Evolutionary conservation across 2,329 filamentous ascomycete species (phyloP).

Genomic region (Pseudogymnoascus sp.): DNA sequence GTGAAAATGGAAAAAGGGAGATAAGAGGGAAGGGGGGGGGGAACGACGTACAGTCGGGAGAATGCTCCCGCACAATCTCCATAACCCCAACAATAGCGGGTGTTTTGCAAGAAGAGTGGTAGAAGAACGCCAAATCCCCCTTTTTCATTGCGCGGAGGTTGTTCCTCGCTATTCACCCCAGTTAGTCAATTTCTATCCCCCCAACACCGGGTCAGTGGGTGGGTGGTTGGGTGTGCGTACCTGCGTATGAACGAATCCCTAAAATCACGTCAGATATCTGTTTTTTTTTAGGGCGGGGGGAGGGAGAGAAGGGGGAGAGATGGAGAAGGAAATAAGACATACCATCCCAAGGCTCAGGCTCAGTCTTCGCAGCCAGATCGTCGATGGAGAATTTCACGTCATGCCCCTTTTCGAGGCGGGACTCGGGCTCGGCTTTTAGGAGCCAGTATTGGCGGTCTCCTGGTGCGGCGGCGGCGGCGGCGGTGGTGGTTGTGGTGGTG

Average conservation of each 20-base stretch:
- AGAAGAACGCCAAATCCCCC: conserved; percentile 92
- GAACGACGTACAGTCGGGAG: conserved; percentile 57
- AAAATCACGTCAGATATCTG: not conserved
- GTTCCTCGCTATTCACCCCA: conserved; percentile 56
- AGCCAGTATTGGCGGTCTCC: conserved; percentile 56
- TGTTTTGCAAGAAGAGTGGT: conserved; percentile 87
- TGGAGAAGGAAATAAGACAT: conserved; percentile 30
- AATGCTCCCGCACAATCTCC: conserved; percentile 80
- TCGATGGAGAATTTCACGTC: conserved; percentile 95
- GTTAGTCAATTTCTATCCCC: too few relatives aligned
- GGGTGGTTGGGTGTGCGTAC: conserved; percentile 21
- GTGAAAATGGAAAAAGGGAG: too few relatives aligned
- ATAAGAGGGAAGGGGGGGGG: not conserved
- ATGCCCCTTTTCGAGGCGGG: conserved; percentile 73
- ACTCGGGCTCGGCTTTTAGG: conserved; percentile 81
- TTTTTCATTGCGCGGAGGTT: conserved; percentile 86
- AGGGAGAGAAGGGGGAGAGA: too few relatives aligned
- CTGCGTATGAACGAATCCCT: conserved; percentile 44
- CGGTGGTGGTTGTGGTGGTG: not conserved
- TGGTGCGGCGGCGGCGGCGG: conserved; percentile 10
- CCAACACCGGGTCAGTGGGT: too few relatives aligned
- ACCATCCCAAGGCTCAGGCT: conserved; percentile 90
- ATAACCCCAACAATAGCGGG: conserved; percentile 82
- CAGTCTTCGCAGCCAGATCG: conserved; percentile 62
- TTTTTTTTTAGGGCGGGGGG: too few relatives aligned